These are phyloP conservation scores for Letharia lupina DNA, from an alignment of 495 filamentous ascomycete species.

Conservation along the genomic window DNA sequence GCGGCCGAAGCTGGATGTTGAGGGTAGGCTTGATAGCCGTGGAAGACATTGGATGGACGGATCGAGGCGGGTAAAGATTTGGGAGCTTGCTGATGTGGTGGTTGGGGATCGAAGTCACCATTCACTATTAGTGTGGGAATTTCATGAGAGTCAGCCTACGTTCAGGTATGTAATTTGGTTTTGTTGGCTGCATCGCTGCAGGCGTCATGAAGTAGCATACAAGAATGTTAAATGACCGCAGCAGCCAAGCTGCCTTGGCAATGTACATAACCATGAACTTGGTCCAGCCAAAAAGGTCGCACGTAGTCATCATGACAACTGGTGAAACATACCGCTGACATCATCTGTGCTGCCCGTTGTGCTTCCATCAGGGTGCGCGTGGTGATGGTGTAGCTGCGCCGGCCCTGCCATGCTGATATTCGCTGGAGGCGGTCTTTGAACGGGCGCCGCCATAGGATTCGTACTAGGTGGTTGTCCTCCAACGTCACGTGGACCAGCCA, in stretches of 20 bases:
- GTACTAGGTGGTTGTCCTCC: conserved; percentile 27
- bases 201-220: conserved; percentile 17
- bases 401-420: conserved; percentile 54
- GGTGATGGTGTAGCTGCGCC: conserved; percentile 51
- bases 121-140: conserved; percentile 12
- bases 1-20: conserved; percentile 44
- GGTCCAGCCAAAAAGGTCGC: conserved; percentile 13
- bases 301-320: conserved; percentile 41
- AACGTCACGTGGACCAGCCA: conserved; percentile 49
- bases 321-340: conserved; percentile 91
- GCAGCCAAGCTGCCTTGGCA: conserved; percentile 12
- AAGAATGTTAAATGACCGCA: conserved; percentile 15
- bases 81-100: conserved; percentile 16
- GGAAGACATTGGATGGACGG: conserved; percentile 71
- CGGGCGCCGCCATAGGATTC: conserved; percentile 38
- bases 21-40: conserved; percentile 57
- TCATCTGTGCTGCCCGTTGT: conserved; percentile 66
- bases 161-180: neutral
- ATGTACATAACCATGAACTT: conserved; percentile 15
- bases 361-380: conserved; percentile 63
- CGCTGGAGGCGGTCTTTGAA: conserved; percentile 43
- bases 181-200: conserved; percentile 8
- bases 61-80: conserved; percentile 42
- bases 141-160: conserved; percentile 17
- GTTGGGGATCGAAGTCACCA: conserved; percentile 21